Conservation (phyloP, 805 yeast genomes). For the Priceomyces medius region DNA sequence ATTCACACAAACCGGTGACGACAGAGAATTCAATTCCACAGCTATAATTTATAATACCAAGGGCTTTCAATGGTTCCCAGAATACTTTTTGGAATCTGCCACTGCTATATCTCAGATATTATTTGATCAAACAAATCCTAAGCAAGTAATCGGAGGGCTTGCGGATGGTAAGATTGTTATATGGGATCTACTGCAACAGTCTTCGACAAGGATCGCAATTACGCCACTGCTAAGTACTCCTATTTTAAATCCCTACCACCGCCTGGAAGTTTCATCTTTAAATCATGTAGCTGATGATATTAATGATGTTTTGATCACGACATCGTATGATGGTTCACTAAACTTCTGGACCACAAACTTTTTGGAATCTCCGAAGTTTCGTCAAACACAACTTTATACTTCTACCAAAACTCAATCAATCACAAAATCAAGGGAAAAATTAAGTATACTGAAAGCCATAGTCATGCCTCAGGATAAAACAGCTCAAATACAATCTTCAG, state of each 20-base stretch:
- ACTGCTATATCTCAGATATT: constrained; percentile 38
- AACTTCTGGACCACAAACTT: constrained; percentile 36
- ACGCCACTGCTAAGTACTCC: constrained; percentile 26
- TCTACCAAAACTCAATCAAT: constrained; percentile 3
- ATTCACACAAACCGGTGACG: constrained; percentile 5
- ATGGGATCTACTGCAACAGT: constrained; percentile 42
- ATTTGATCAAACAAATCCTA: constrained; percentile 39
- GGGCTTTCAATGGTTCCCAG: constrained; percentile 17
- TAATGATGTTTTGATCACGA: constrained; percentile 19
- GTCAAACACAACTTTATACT: constrained; percentile 13
- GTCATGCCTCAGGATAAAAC: not conserved
- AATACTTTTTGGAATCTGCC: constrained; percentile 43
- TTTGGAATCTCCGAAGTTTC: constrained; percentile 27
- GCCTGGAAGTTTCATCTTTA: constrained; percentile 21
- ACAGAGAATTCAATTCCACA: constrained; percentile 19
- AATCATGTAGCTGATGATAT: constrained; percentile 20
- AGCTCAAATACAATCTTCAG: constrained; percentile 4
- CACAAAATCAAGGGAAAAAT: constrained; percentile 3
- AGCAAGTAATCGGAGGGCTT: constrained; percentile 48
- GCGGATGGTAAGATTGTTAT: constrained; percentile 49
- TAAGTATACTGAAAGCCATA: constrained; percentile 3
- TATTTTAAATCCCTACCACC: constrained; percentile 19
- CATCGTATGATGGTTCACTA: constrained; percentile 26
- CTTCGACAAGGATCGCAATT: constrained; percentile 11
- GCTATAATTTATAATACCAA: constrained; percentile 35